Base-by-base conservation (phyloP, 768 basidiomycete species). In the Pleurotus sapidus region DNA sequence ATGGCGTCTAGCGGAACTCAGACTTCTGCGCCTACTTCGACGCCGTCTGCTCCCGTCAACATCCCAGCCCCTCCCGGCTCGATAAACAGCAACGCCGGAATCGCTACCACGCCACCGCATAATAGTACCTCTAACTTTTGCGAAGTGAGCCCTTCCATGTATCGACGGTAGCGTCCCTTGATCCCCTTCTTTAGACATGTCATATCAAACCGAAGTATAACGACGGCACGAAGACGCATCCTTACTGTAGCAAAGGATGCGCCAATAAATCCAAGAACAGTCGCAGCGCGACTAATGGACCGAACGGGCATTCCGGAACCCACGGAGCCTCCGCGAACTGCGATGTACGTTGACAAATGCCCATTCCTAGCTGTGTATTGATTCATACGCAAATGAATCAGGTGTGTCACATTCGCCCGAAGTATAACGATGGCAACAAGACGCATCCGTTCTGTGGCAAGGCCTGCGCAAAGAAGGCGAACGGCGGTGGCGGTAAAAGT, bases 401-500 rank as follows among this genome's bases (percentile, higher is more conserved):
- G 86, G 78, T 78, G 59, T 87, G 86, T 68, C 80, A 80, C 58
- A 75, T 75, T 58, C 78, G 83, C 40, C 84, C 86, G 40, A 87
- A 85, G 62, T 79, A 81, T 61, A 74, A 72, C 17, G 86, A 87
- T 62, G 82, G 83, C 14, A 77, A 75, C 7, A 78, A 77, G 51
- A 80, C 76, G 1, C 86, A 87, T 68, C 77, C 83, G 12, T 88
- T 78, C 65, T 88, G 86, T 63, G 72, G 84, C 64, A 87, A 83
- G 63, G 77, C 82, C 8, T 88, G 86, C 62, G 84, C 84, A 3
- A 77, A 77, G 62, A 78, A 74, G 51, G 75, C 79, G 4, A 69
- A 58, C 17, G 47, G 45, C 30, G 57, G 57, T 46, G 25, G n/a
- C 42, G 20, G 42, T 51, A 51, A 57, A 43, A 43, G 55, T 49